Evolutionary conservation across 2,329 filamentous ascomycete genomes (phyloP).

Genomic region (Colletotrichum aenigma): DNA sequence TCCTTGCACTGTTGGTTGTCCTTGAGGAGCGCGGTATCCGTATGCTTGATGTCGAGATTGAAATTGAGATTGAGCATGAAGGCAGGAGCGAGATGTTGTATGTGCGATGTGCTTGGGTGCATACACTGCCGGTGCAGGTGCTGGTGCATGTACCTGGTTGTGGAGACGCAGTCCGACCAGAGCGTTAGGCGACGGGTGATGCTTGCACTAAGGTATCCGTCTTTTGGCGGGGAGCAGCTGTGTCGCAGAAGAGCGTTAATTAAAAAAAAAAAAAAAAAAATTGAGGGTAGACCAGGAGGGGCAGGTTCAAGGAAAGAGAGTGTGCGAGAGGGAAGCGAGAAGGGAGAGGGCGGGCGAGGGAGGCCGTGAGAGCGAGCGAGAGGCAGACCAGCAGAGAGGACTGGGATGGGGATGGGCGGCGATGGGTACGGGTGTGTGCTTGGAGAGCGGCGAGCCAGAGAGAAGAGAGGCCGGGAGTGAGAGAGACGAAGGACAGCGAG

Average conservation of each 20-base stretch:
- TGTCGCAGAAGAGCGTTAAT: conserved; percentile 13
- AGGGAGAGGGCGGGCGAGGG: not conserved
- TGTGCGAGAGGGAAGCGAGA: not conserved
- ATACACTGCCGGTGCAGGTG: not conserved
- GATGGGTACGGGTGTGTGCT: not conserved
- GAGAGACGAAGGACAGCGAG: not conserved
- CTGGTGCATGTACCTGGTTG: not conserved
- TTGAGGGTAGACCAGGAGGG: conserved; percentile 7
- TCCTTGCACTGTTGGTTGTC: conserved; percentile 4
- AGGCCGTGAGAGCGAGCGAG: not conserved
- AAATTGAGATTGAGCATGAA: not conserved
- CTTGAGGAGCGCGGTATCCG: not conserved
- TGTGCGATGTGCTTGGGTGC: not conserved
- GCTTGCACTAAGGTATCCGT: conserved; percentile 1
- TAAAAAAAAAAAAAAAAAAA: not conserved
- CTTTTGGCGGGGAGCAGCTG: not conserved
- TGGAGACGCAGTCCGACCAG: conserved; percentile 1
- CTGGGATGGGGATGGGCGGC: not conserved
- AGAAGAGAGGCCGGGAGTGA: not conserved
- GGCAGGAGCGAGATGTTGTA: not conserved
- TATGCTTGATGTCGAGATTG: not conserved
- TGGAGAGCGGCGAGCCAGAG: not conserved
- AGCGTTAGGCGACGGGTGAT: not conserved
- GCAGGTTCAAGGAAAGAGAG: conserved; percentile 9
- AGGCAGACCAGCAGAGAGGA: not conserved